Evolutionary conservation across 345 rosid species (phyloP), one percentile per base, ranked within the genome.

Genomic region (Gynandropsis gynandra): DNA sequence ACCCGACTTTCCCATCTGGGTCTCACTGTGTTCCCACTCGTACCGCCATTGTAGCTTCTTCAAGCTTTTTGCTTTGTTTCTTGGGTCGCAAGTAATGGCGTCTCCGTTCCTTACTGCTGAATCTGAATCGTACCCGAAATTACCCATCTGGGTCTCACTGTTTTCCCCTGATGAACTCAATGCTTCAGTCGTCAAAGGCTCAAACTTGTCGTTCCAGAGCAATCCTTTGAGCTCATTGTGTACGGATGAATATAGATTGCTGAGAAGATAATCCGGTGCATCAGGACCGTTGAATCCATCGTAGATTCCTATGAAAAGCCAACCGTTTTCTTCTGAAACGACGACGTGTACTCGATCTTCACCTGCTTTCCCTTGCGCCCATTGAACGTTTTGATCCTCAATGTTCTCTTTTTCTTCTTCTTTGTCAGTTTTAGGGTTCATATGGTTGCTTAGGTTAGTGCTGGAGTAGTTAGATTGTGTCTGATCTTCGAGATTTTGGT

Each of bases 351-450:
- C 83, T 24, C 89, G 79, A 73, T 90, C 98, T 67, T 90, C 98
- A 1, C 98, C 98, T 5, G 98, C 98, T 70, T 80, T 90, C 32
- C 96, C 98, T 33, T 87, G 96, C 12, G 96, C 98, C 98, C 98
- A 90, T 36, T 87, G 83, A 33, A 90, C 58, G 54, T 74, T 77
- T 46, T 77, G 80, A 27, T 54, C 62, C 51, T 61, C 80, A 5
- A 51, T 69, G 11, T 60, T 77, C 16, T 67, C 68, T 29, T 64
- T 58, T 16, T 54, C 68, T n/a, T 42, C 44, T 27, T 35, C 65
- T 29, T 18, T 29, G 46, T 60, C 38, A 39, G 50, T 50, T 15
- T 58, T 69, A 42, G 63, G 52, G 57, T 13, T 44, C 4, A 43
- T 58, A 13, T 29, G 18, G 11, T 27, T 58, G 48, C 47, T 49